Evolutionary conservation across 768 basidiomycete genomes (phyloP).

Genomic region (Tricholoma flavovirens): DNA sequence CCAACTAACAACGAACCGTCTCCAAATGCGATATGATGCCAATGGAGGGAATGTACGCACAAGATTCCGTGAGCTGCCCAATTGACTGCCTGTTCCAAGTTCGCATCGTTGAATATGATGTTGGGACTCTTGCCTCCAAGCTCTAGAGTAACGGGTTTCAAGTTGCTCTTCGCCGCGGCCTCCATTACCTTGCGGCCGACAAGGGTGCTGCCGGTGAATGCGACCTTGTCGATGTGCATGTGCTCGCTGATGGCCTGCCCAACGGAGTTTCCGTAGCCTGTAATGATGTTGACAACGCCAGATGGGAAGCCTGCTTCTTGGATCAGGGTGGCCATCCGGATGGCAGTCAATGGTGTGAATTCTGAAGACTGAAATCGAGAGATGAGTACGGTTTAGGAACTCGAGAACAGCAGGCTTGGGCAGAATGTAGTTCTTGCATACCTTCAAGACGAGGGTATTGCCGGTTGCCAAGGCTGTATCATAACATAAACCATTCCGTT

Average conservation of each 20-base stretch:
- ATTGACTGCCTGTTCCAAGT: slow-evolving; percentile 58
- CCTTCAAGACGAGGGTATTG: slow-evolving; percentile 69
- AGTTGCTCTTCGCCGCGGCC: too few species aligned
- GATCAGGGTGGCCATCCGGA: slow-evolving; percentile 51
- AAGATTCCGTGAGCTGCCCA: slow-evolving; percentile 67
- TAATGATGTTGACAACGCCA: slow-evolving; percentile 74
- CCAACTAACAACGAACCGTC: slow-evolving; percentile 41
- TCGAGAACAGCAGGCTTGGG: too few species aligned
- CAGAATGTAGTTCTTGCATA: neutral
- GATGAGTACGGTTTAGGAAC: neutral
- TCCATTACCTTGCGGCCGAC: too few species aligned
- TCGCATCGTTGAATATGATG: slow-evolving; percentile 54
- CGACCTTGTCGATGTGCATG: slow-evolving; percentile 59
- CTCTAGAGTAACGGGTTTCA: too few species aligned
- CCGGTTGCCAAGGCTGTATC: slow-evolving; percentile 74
- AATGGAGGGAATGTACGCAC: slow-evolving; percentile 32
- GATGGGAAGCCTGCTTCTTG: slow-evolving; percentile 73
- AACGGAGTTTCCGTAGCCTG: slow-evolving; percentile 64
- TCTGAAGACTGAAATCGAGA: slow-evolving; percentile 55
- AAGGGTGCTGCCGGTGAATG: slow-evolving; percentile 36
- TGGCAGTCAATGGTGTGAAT: slow-evolving; percentile 66
- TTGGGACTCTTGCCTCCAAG: too few species aligned
- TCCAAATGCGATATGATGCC: too few species aligned
- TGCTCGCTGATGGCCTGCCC: slow-evolving; percentile 70
- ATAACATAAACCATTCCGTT: neutral